These are phyloP conservation scores for Keithomyces neogunnii DNA, from an alignment of 2,329 filamentous ascomycete genomes.

Conservation along the genomic window DNA sequence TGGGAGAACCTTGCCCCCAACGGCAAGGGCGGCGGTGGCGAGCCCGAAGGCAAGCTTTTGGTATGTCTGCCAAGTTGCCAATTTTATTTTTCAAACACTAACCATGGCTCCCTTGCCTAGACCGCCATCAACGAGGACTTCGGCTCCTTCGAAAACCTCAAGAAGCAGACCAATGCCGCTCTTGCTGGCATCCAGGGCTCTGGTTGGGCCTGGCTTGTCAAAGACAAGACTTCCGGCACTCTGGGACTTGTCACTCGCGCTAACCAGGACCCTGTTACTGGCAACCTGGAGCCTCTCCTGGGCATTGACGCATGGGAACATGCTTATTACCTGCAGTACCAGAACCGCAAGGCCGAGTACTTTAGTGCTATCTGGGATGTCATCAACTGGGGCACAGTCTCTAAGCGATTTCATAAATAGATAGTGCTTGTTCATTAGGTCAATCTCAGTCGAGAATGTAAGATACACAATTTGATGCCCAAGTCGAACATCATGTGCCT, in stretches of 20 bases:
- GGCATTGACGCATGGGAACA: constrained; percentile 96
- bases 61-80: constrained; percentile 17
- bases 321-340: constrained; percentile 91
- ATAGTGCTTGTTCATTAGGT: constrained; percentile 1
- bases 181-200: constrained; percentile 75
- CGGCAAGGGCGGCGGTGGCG: constrained; percentile 52
- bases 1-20: constrained; percentile 73
- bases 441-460: neutral
- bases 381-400: constrained; percentile 88
- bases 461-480: constrained; percentile 3
- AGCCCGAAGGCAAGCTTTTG: constrained; percentile 53
- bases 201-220: constrained; percentile 86
- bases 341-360: constrained; percentile 96
- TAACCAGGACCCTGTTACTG: constrained; percentile 86
- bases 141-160: constrained; percentile 56
- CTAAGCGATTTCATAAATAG: constrained; percentile 59
- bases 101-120: constrained; percentile 17
- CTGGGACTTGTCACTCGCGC: constrained; percentile 61
- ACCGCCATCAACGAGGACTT: constrained; percentile 57
- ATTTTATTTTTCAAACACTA: neutral
- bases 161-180: constrained; percentile 57
- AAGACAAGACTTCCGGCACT: constrained; percentile 54
- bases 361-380: constrained; percentile 92
- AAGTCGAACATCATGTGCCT: neutral
- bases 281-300: constrained; percentile 71